Base-by-base conservation (phyloP, 306 rosid genomes). In the Spatholobus suberectus region DNA sequence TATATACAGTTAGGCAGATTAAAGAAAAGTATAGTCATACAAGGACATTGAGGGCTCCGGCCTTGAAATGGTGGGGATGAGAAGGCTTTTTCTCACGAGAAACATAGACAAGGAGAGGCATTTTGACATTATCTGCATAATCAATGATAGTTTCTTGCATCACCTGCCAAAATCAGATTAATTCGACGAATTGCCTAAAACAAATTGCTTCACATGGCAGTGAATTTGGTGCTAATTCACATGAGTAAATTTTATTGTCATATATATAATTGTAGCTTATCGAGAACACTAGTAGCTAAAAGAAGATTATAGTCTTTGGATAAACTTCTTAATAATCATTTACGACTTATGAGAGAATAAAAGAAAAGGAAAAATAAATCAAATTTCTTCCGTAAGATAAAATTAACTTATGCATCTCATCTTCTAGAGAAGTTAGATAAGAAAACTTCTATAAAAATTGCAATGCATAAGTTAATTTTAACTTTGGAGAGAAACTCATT, bases 11-110 rank as follows among this genome's bases (percentile, higher is more conserved):
- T 67, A 23, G 82, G 74, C 17, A 57, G 32, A 76, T 47, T 43
- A 18, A 20, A 49, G 14, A 11, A 75, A 43, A 15, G 66, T 27
- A 29, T 51, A 51, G 41, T 67, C 70, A n/a, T 90, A 90, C 94
- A 40, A 94, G 89, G 71, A 74, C 89, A 78, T 94, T 94, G 52
- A 89, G 89, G 1, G 97, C 94, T 76, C 95, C 97, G 15, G 94
- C 98, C 80, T 92, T 94, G 91, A 89, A 92, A 88, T 86, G 85
- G 74, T 90, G 95, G 11, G 85, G 86, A 63, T 73, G 87, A 68
- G 85, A 57, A 8, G 82, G 82, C 63, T 58, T 87, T n/a, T 86
- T 92, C 84, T 90, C 98, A 8, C 95, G 85, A 29, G 90, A 83
- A 46, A 92, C 93, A 26, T 89, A 94, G 20, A 89, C 91, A 66